Evolutionary conservation across 2,329 filamentous ascomycete genomes (phyloP), one percentile per base, ranked within the genome.

Genomic region (Didymella lethalis): DNA sequence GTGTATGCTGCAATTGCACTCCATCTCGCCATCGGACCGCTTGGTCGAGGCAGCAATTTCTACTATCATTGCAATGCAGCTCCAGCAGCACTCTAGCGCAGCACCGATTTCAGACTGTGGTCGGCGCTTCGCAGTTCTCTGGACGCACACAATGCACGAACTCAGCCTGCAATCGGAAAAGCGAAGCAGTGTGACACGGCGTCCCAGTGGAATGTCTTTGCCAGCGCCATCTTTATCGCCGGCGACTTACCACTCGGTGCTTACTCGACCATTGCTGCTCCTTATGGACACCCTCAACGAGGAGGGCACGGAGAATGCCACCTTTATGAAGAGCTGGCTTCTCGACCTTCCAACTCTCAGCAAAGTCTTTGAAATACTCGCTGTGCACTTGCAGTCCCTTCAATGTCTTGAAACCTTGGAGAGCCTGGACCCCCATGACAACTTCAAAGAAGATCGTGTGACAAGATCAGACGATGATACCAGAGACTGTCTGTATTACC

Each of bases 1-100:
- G 57, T 90, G 88, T 66, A 80, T 99, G 38, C 96, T 95, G 91
- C 88, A 92, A 64, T 80, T 99, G 50, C 93, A 98, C 67, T 86
- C 88, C 0, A 84, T 96, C 12, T 86, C 89, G 1, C 80, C 84
- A 38, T 80, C 84, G 1, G 88, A 88, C 66, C 88, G 90, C 50
- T 86, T 93, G 45, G 88, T 97, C 4, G 93, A 97, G 75, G 92
- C 91, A 25, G 87, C 91, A 0, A 86, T 96, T 25, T 83, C 85
- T 26, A 78, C 93, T 2, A 88, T 96, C 77, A 82, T 91, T 32
- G 62, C 69, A 26, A 52, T 62, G 20, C 55, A 64, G 40, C 57
- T 47, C 23, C 53, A 54, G 18, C 31, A 56, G 7, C 29, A 5
- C 3, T 20, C 52, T 7, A 53, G 45, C 7, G 51, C 51, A 7